Conservation (phyloP, 2,329 filamentous ascomycete genomes). For the Aspergillus felis region DNA sequence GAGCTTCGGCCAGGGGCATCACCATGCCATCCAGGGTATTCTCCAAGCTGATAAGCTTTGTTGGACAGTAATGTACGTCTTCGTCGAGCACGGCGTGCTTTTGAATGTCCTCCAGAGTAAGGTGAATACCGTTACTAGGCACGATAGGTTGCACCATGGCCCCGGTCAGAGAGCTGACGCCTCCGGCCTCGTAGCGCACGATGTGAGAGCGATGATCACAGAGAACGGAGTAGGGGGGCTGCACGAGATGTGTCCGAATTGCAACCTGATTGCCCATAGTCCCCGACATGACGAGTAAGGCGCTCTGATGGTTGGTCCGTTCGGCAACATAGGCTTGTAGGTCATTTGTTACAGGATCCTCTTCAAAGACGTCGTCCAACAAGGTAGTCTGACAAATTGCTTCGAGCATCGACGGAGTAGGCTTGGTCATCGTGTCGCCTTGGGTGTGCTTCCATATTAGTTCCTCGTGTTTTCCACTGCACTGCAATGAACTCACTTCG, state of each 20-base stretch:
- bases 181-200: slow-evolving; percentile 60
- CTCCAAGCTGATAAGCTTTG: slow-evolving; percentile 75
- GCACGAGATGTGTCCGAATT: slow-evolving; percentile 69
- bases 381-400: slow-evolving; percentile 72
- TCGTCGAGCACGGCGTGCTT: slow-evolving; percentile 58
- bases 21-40: slow-evolving; percentile 80
- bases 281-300: slow-evolving; percentile 78
- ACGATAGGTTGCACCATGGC: slow-evolving; percentile 65
- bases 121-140: slow-evolving; percentile 66
- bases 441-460: background rate
- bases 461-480: slow-evolving; percentile 1
- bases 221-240: slow-evolving; percentile 76
- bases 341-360: slow-evolving; percentile 72
- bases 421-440: slow-evolving; percentile 70
- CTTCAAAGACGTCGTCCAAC: slow-evolving; percentile 76
- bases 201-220: slow-evolving; percentile 79
- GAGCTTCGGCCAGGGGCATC: slow-evolving; percentile 69
- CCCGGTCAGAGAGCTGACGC: slow-evolving; percentile 66
- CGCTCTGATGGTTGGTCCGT: slow-evolving; percentile 71
- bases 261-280: slow-evolving; percentile 94
- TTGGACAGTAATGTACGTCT: slow-evolving; percentile 75
- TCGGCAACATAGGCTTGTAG: slow-evolving; percentile 72
- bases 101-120: slow-evolving; percentile 73
- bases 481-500: slow-evolving; percentile 38
- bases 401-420: slow-evolving; percentile 74